These are phyloP conservation scores for Pleurotus eryngii DNA, from an alignment of 768 basidiomycete genomes.

Conservation along the genomic window DNA sequence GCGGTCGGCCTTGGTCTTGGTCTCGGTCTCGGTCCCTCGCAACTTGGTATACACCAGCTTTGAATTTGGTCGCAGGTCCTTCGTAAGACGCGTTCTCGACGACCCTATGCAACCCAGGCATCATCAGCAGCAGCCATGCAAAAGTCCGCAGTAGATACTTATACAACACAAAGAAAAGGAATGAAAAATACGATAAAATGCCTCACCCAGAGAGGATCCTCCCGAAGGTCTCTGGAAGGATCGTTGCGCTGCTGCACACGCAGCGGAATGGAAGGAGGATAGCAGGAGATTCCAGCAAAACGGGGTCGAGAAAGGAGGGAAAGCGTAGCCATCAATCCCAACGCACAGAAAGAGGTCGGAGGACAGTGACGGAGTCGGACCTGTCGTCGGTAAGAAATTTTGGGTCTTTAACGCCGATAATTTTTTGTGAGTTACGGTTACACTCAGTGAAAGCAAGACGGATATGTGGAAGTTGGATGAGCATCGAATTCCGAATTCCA, in stretches of 20 bases:
- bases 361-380: too few species aligned
- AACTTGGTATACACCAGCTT: neutral
- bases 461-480: too few species aligned
- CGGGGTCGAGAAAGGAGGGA: neutral
- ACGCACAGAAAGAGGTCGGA: too few species aligned
- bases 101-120: neutral
- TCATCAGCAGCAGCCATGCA: too few species aligned
- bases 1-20: too few species aligned
- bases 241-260: neutral
- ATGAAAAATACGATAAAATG: neutral
- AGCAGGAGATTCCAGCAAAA: neutral
- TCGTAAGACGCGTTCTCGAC: conserved; percentile 1
- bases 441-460: too few species aligned
- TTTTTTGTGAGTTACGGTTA: too few species aligned
- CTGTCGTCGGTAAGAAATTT: too few species aligned
- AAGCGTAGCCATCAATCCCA: neutral
- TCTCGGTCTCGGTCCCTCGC: neutral
- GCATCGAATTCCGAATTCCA: too few species aligned
- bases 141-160: too few species aligned
- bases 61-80: neutral
- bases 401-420: too few species aligned
- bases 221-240: neutral
- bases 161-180: neutral
- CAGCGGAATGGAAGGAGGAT: neutral
- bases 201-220: neutral